These are phyloP conservation scores for Suillus lakei DNA, from an alignment of 768 basidiomycete species.

Conservation along the genomic window DNA sequence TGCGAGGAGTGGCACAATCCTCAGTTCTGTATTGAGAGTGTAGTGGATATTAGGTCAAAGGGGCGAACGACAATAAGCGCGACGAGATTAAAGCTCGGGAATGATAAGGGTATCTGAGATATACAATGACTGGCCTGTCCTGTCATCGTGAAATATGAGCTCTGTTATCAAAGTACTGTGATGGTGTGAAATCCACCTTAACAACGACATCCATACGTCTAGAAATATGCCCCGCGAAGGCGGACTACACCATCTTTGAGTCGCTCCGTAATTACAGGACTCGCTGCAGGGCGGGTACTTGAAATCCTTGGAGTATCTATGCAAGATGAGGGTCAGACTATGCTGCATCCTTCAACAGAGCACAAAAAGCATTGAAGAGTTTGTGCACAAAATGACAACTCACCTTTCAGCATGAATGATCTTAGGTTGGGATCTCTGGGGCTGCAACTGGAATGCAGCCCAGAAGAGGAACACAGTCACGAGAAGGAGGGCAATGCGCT, in stretches of 20 bases:
- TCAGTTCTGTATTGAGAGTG: not conserved
- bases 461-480: conserved; percentile 49
- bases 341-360: not conserved
- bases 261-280: conserved; percentile 78
- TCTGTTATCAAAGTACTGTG: not conserved
- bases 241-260: conserved; percentile 72
- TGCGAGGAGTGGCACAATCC: no score
- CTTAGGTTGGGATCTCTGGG: conserved; percentile 39
- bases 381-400: conserved; percentile 21
- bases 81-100: not conserved
- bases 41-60: not conserved
- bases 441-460: conserved; percentile 42
- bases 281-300: conserved; percentile 86
- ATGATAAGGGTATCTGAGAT: not conserved
- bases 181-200: not conserved
- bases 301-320: conserved; percentile 81
- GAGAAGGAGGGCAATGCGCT: conserved; percentile 48
- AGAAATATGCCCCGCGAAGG: conserved; percentile 69
- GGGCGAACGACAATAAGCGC: not conserved
- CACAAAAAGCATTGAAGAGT: not conserved
- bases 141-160: not conserved
- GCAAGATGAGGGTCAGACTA: not conserved
- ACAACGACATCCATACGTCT: not conserved
- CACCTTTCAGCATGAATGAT: conserved; percentile 70
- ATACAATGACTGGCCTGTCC: not conserved